Base-by-base conservation (phyloP, 768 basidiomycete species). In the Lactarius vividus region DNA sequence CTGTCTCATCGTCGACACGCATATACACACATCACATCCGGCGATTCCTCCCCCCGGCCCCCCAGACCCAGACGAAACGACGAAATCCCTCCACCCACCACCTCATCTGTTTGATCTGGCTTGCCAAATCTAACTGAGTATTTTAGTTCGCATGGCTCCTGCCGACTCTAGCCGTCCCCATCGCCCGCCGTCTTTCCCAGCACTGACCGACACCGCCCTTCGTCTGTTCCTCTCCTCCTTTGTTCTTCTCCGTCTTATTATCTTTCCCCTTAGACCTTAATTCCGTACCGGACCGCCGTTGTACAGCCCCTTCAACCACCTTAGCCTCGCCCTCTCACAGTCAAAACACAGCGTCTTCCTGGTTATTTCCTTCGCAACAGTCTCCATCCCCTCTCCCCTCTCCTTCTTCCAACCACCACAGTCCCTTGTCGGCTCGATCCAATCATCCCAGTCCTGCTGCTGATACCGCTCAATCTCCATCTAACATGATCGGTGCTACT, bases 401-500 rank as follows among this genome's bases (percentile, higher is more conserved):
- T 2, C 65, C 65, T 2, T 37, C 64, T 1, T 40, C 61, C 54
- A 16, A 54, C 18, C 61, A 66, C 26, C 55, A 49, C 44, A 49
- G 33, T 49, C 59, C 46, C 46, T 37, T 46, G 3, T 37, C 15
- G 0, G 31, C 28, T 7, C 65, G 23, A 18, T 66, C 61, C 0
- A 53, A 46, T 4, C 65, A 62, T 23, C 61, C 61, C 18, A 59
- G 57, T 26, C 57, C 57, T 26, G 40, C 49, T 18, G 13, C 23
- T 18, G 29, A 56, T n/a, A 29, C 59, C 1, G 59, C 31, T 9
- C 35, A 55, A 5, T 66, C 67, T 6, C 57, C 62, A 42, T 23
- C 60, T 16, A 61, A 2, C 33, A 72, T 72, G 72, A 72, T 72
- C n/a, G 71, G 71, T 37, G 37, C 69, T 4, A 61, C 67, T 35